Percentiles rank a stretch among this genome's conserved stretches.
phyloP scores from a whole-genome alignment of 768 basidiomycete genomes.

The Tylopilus sp. region DNA sequence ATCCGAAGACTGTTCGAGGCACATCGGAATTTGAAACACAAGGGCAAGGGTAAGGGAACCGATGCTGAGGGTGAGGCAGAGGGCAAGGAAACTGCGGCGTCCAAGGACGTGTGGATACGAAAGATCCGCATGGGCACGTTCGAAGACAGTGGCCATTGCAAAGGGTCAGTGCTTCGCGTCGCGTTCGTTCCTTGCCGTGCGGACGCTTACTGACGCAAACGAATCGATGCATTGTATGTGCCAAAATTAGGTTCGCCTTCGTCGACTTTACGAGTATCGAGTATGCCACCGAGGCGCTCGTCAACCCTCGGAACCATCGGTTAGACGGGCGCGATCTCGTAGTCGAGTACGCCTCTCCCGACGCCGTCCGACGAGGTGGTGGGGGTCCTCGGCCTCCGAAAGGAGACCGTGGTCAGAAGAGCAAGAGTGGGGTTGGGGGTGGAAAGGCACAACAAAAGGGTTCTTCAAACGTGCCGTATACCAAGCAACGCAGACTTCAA shows the following conservation, averaged over 20 bases:
- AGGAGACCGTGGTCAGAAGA: slow-evolving; percentile 22
- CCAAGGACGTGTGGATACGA: slow-evolving; percentile 55
- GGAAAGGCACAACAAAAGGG: slow-evolving; percentile 7
- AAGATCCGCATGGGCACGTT: slow-evolving; percentile 94
- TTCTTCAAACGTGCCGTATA: neutral
- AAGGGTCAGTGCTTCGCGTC: slow-evolving; percentile 63
- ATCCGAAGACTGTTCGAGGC: slow-evolving; percentile 73
- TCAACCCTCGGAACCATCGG: slow-evolving; percentile 80
- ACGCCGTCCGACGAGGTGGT: slow-evolving; percentile 84
- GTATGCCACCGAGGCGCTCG: slow-evolving; percentile 76
- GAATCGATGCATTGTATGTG: too few species aligned
- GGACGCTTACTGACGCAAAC: neutral
- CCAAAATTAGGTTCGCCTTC: slow-evolving; percentile 74
- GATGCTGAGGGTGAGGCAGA: slow-evolving; percentile 16
- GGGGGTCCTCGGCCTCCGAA: slow-evolving; percentile 19
- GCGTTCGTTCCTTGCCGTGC: neutral
- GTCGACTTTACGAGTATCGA: slow-evolving; percentile 82
- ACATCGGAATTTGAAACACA: slow-evolving; percentile 39
- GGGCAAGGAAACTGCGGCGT: neutral
- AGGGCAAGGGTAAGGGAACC: slow-evolving; percentile 31
- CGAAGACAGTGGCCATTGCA: slow-evolving; percentile 91
- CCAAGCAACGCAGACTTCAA: slow-evolving; percentile 5
- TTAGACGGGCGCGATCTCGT: slow-evolving; percentile 82
- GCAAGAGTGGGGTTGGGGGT: slow-evolving; percentile 7
- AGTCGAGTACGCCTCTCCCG: slow-evolving; percentile 85